Conservation (phyloP, 2,329 filamentous ascomycete genomes). For the Paramyrothecium sp. region DNA sequence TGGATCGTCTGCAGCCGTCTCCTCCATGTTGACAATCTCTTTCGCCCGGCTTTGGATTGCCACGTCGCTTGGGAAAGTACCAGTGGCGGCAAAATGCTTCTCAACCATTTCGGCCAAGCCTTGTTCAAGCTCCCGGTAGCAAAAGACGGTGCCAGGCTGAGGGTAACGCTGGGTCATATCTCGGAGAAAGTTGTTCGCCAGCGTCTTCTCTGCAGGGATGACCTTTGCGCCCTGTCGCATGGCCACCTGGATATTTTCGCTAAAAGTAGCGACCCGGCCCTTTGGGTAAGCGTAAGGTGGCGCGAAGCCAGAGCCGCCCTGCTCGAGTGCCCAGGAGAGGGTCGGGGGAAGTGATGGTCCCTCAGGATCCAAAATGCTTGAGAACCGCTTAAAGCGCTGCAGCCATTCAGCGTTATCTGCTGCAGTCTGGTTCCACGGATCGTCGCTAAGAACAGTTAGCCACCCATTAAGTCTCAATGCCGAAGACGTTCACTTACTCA, state of each 20-base stretch:
- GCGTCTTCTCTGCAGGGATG: slow-evolving; percentile 40
- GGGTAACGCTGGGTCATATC: slow-evolving; percentile 41
- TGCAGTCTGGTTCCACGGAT: slow-evolving; percentile 63
- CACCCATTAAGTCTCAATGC: too few species aligned
- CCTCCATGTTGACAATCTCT: slow-evolving; percentile 42
- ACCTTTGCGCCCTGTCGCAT: slow-evolving; percentile 35
- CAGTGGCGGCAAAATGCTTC: slow-evolving; percentile 32
- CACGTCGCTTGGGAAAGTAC: slow-evolving; percentile 46
- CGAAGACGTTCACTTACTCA: slow-evolving; percentile 40
- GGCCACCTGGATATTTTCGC: slow-evolving; percentile 27
- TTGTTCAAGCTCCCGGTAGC: slow-evolving; percentile 56
- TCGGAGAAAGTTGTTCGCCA: slow-evolving; percentile 48
- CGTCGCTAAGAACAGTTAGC: slow-evolving; percentile 41
- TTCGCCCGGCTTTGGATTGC: slow-evolving; percentile 44
- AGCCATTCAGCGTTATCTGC: slow-evolving; percentile 66
- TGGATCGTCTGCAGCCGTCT: slow-evolving; percentile 54
- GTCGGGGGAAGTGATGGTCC: slow-evolving; percentile 48
- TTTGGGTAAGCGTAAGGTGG: slow-evolving; percentile 53
- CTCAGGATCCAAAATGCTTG: slow-evolving; percentile 46
- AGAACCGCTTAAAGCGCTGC: slow-evolving; percentile 58
- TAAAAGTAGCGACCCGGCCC: slow-evolving; percentile 31
- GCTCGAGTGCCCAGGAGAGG: slow-evolving; percentile 43
- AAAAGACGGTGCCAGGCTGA: slow-evolving; percentile 53
- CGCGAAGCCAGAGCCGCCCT: slow-evolving; percentile 54
- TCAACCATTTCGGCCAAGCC: slow-evolving; percentile 49